Evolutionary conservation across 768 basidiomycete genomes (phyloP), one percentile per base, ranked within the genome.

Genomic region (Cystofilobasidium bisporidii): DNA sequence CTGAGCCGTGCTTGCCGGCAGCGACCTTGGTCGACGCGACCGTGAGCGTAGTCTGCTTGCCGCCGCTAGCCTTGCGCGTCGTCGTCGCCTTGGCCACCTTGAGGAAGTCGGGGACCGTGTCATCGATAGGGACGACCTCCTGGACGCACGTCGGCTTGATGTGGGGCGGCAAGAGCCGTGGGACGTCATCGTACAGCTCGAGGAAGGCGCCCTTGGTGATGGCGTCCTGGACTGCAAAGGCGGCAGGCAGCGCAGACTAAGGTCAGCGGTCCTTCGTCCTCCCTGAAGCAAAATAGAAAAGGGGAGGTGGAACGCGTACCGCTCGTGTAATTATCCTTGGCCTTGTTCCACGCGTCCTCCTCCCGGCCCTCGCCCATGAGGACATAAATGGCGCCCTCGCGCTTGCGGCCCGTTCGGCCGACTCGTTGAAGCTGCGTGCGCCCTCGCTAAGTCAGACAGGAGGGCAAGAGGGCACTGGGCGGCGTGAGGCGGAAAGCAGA

Each of bases 341-440:
- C 92, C 71, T 86, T 88, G 62, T 88, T 86, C 81, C 92, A 88
- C 73, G 96, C 94, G 58, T 80, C 74, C 72, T 98, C 92, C 78
- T 99, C 96, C 28, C 93, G 86, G 36, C 85, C 84, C 76, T 94
- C 88, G 9, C 92, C 85, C 71, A 97, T 85, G 24, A 99, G 81
- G 15, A 93, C 88, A 73, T 93, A 88, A n/a, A 99, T 88, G 56
- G 82, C 79, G 12, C 96, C 96, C 55, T 85, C 83, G 41, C 90
- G 84, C 77, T 92, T 92, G 57, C 96, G 88, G 17, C 96, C 96
- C 0, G 96, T 97, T 63, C 96, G 83, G 59, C 96, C 96, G 61
- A 94, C 83, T 24, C 96, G 87, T 83, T 99, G 96, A 24, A 99
- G 83, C 93, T 98, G 72, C 2, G 36, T 3, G 24, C 2, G 11